A percentile compares a stretch with the other conserved stretches of the same genome.
phyloP scores from a whole-genome alignment of 257 asterid genomes.

The Euphrasia confusa region DNA sequence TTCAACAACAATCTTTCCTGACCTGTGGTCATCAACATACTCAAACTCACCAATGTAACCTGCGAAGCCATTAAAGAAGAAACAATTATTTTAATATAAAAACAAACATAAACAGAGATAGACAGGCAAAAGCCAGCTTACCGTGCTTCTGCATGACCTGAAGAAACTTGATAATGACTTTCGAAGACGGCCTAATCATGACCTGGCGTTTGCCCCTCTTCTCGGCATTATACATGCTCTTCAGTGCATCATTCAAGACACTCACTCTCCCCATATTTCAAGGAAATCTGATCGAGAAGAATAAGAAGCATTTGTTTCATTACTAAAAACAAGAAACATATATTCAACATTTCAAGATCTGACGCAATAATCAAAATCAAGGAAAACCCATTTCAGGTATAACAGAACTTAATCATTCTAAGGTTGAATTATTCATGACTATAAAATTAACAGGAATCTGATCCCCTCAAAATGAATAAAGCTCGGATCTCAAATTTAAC shows the following conservation, averaged over 20 bases:
- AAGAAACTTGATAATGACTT: constrained; percentile 36
- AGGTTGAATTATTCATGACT: neutral
- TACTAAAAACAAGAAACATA: too few relatives aligned
- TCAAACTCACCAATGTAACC: constrained; percentile 41
- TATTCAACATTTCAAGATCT: neutral
- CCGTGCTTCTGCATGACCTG: constrained; percentile 40
- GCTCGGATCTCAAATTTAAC: neutral
- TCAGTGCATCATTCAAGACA: constrained; percentile 37
- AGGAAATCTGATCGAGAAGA: neutral
- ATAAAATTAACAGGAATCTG: neutral
- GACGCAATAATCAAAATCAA: neutral
- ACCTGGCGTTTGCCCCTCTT: constrained; percentile 38
- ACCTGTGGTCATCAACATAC: constrained; percentile 41
- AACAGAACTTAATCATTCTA: neutral
- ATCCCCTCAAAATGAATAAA: neutral
- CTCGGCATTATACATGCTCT: constrained; percentile 40
- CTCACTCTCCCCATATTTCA: constrained; percentile 33
- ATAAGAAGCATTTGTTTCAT: neutral
- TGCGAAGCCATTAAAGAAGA: neutral
- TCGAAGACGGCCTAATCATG: constrained; percentile 39
- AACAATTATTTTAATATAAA: neutral
- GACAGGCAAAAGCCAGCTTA: neutral
- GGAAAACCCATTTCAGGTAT: too few relatives aligned
- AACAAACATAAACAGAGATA: neutral
- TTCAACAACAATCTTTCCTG: constrained; percentile 40